Percentiles rank a stretch among this genome's conserved stretches.
Conservation (phyloP, 208 protist genomes). For the Leishmania lainsoni region DNA sequence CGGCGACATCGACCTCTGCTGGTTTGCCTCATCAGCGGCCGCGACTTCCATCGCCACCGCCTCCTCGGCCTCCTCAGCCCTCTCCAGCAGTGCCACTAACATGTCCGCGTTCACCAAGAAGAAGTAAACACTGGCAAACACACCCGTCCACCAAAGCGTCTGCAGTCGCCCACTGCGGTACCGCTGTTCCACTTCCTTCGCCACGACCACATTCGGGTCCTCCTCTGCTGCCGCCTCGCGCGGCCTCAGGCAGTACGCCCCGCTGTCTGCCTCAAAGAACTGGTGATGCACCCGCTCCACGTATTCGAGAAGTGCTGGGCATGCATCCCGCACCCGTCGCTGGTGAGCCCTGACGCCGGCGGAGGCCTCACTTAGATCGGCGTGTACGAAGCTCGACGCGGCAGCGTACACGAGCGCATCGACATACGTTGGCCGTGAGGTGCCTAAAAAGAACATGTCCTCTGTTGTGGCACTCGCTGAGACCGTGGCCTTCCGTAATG, state of each 20-base stretch:
- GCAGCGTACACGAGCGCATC: conserved; percentile 82
- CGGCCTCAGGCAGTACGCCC: conserved; percentile 64
- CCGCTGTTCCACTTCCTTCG: conserved; percentile 35
- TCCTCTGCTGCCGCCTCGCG: conserved; percentile 1
- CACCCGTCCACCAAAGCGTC: conserved; percentile 56
- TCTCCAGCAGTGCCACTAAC: conserved; percentile 44
- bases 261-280: conserved; percentile 81
- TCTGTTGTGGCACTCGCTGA: conserved; percentile 24
- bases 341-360: conserved; percentile 15
- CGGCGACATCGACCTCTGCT: not conserved
- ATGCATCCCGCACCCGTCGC: conserved; percentile 58
- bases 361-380: conserved; percentile 42
- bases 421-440: conserved; percentile 43
- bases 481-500: conserved; percentile 7
- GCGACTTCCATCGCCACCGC: not conserved
- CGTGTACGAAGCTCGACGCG: conserved; percentile 75
- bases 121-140: conserved; percentile 73
- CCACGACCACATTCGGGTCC: conserved; percentile 4
- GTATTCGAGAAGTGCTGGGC: conserved; percentile 65
- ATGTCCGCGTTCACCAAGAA: conserved; percentile 65
- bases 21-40: not conserved
- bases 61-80: conserved; percentile 37
- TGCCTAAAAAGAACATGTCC: conserved; percentile 71
- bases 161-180: conserved; percentile 57
- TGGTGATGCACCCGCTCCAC: conserved; percentile 71